A percentile compares a stretch with the other conserved stretches of the same genome.
These are phyloP conservation scores for Hygrophoropsis aurantiaca DNA, from an alignment of 768 basidiomycete species.

Conservation along the genomic window DNA sequence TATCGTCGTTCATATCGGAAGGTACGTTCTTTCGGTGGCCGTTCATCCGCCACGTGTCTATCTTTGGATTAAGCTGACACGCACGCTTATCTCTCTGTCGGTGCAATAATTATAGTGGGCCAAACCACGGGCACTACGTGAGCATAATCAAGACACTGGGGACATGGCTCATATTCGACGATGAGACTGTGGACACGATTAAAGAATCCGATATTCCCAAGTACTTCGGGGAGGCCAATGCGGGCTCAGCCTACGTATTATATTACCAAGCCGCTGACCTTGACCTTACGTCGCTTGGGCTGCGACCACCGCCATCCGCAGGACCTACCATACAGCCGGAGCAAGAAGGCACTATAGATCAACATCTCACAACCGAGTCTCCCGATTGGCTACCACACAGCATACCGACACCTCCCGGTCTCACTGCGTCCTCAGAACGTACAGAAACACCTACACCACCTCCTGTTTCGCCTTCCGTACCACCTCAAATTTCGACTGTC, in stretches of 20 bases:
- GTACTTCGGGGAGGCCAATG: conserved; percentile 90
- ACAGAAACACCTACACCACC: conserved; percentile 17
- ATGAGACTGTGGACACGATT: conserved; percentile 87
- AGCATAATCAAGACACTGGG: conserved; percentile 87
- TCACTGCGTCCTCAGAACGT: conserved; percentile 23
- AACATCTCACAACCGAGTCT: conserved; percentile 20
- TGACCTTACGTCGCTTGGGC: conserved; percentile 68
- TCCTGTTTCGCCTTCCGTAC: conserved; percentile 19
- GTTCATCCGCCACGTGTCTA: conserved; percentile 12
- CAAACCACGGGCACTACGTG: conserved; percentile 98
- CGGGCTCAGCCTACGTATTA: conserved; percentile 92
- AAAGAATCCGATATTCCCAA: conserved; percentile 87
- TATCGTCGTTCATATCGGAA: conserved; percentile 98
- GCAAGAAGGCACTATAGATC: conserved; percentile 12
- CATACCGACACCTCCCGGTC: conserved; percentile 38
- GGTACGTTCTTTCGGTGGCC: conserved; percentile 51
- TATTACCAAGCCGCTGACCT: conserved; percentile 96
- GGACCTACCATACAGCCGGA: conserved; percentile 11
- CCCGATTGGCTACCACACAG: conserved; percentile 20
- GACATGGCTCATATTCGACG: conserved; percentile 92
- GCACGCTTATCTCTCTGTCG: conserved; percentile 8
- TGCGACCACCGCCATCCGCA: conserved; percentile 40
- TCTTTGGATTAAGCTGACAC: conserved; percentile 10
- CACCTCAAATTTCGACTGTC: conserved; percentile 12
- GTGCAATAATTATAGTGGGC: conserved; percentile 59